Percentiles rank a stretch among this genome's conserved stretches.
Conservation (phyloP, 2,329 filamentous ascomycete genomes). For the Apiospora malaysiana region DNA sequence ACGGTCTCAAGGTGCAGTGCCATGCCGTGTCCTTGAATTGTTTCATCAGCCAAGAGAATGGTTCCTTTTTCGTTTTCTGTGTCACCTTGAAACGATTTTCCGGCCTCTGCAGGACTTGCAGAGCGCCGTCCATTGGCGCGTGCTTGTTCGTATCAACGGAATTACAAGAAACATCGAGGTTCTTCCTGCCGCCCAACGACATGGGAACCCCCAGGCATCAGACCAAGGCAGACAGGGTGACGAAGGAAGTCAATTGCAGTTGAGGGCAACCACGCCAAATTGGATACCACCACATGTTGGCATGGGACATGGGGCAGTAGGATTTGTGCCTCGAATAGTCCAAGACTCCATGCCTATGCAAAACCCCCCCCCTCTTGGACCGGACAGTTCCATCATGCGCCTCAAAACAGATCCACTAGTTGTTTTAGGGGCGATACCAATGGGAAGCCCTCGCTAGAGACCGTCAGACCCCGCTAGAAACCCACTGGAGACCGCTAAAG, state of each 20-base stretch:
- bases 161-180: not conserved
- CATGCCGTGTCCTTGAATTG: not conserved
- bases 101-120: not conserved
- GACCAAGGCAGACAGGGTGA: not conserved
- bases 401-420: slow-evolving; percentile 16
- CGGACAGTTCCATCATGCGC: slow-evolving; percentile 5
- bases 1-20: not conserved
- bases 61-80: not conserved
- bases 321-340: not conserved
- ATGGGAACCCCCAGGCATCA: not conserved
- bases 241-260: not conserved
- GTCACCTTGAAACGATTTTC: not conserved
- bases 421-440: slow-evolving; percentile 10
- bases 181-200: not conserved
- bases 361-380: not conserved
- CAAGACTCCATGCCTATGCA: not conserved
- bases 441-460: not conserved
- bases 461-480: too few relatives aligned
- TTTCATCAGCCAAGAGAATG: not conserved
- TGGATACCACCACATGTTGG: not conserved
- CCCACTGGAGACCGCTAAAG: not conserved
- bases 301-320: not conserved
- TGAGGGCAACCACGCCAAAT: not conserved
- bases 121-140: too few relatives aligned
- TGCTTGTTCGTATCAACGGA: not conserved